Conservation (phyloP, 768 basidiomycete genomes). For the Mycena latifolia region DNA sequence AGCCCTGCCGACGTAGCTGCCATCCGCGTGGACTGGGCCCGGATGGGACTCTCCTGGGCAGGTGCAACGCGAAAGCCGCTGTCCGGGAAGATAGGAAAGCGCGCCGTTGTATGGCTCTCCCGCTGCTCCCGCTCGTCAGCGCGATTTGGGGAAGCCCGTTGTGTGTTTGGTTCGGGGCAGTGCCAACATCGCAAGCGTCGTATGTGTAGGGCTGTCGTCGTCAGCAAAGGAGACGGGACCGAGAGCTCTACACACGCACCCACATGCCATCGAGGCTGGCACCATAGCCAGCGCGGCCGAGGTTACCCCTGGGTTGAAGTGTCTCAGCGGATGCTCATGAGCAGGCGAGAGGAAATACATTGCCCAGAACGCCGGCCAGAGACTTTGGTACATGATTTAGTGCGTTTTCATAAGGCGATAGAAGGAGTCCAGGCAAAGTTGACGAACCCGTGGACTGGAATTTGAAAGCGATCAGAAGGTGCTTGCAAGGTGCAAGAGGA, state of each 20-base stretch:
- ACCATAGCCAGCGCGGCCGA: conserved; percentile 9
- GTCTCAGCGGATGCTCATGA: not conserved
- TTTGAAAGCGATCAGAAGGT: too few relatives aligned
- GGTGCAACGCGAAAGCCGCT: conserved; percentile 85
- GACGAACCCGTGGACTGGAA: too few relatives aligned
- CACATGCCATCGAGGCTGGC: conserved; percentile 10
- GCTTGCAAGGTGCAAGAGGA: too few relatives aligned
- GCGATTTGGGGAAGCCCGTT: not conserved
- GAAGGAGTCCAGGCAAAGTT: too few relatives aligned
- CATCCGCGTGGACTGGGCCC: conserved; percentile 83
- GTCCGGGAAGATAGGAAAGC: not conserved
- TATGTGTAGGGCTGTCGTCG: not conserved
- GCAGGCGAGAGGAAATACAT: not conserved
- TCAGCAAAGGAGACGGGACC: not conserved
- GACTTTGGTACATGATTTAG: not conserved
- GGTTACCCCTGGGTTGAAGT: conserved; percentile 5
- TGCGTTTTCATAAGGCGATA: too few relatives aligned
- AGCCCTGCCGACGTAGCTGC: conserved; percentile 83
- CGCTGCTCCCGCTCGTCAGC: not conserved
- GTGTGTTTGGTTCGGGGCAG: not conserved
- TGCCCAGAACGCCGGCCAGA: conserved; percentile 19
- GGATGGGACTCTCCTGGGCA: conserved; percentile 90
- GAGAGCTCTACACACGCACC: not conserved
- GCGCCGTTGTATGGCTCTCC: not conserved
- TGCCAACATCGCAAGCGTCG: not conserved